Conservation (phyloP, 164 flowering plant genomes). For the Macadamia tetraphylla region DNA sequence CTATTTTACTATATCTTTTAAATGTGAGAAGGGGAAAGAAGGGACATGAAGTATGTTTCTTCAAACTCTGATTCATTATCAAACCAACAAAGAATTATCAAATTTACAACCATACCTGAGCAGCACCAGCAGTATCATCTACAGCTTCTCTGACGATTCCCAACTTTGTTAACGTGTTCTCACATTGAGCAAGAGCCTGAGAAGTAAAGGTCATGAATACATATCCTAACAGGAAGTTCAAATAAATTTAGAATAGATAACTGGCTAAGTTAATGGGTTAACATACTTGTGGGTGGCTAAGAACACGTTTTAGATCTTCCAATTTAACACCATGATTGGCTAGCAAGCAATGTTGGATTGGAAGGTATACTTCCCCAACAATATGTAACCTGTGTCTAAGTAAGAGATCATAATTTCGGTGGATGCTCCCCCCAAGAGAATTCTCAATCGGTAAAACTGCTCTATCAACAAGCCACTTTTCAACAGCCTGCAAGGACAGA, state of each 20-base stretch:
- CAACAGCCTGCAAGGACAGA: slow-evolving; percentile 64
- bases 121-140: slow-evolving; percentile 98
- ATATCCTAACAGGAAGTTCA: not conserved
- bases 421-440: slow-evolving; percentile 96
- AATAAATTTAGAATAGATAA: not conserved
- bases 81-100: too few relatives aligned
- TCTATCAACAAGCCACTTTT: slow-evolving; percentile 83
- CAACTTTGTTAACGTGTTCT: slow-evolving; percentile 70
- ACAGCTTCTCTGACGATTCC: slow-evolving; percentile 91
- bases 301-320: slow-evolving; percentile 71
- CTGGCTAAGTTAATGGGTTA: not conserved
- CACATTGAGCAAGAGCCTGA: slow-evolving; percentile 99
- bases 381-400: slow-evolving; percentile 85
- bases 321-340: slow-evolving; percentile 73
- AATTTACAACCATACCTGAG: slow-evolving; percentile 46
- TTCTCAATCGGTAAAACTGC: slow-evolving; percentile 97
- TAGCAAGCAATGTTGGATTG: slow-evolving; percentile 79
- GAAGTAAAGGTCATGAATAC: slow-evolving; percentile 9
- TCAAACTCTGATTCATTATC: too few relatives aligned
- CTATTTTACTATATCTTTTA: not conserved
- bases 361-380: slow-evolving; percentile 89
- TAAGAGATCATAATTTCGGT: slow-evolving; percentile 89
- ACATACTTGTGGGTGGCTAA: slow-evolving; percentile 91
- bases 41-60: too few relatives aligned
- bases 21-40: too few relatives aligned